These are phyloP conservation scores for Kodamaea kaohsiungensis DNA, from an alignment of 805 yeast species.

Conservation along the genomic window DNA sequence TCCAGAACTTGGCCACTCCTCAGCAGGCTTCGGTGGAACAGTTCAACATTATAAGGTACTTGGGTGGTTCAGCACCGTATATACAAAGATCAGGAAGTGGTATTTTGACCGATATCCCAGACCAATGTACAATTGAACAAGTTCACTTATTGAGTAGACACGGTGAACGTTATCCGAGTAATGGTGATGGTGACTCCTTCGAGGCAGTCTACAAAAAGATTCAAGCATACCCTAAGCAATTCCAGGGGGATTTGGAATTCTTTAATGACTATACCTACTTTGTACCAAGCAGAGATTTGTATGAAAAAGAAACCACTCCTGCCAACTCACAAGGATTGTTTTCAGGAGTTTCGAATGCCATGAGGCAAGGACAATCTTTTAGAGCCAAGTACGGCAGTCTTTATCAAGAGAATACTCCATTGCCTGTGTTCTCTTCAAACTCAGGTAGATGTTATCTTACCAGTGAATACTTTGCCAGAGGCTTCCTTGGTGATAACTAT, in stretches of 20 bases:
- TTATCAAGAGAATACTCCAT: slow-evolving; percentile 29
- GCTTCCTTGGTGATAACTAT: slow-evolving; percentile 53
- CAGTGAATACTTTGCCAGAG: slow-evolving; percentile 56
- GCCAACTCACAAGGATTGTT: slow-evolving; percentile 46
- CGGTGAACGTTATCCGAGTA: slow-evolving; percentile 67
- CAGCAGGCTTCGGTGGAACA: slow-evolving; percentile 28
- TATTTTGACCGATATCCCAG: slow-evolving; percentile 28
- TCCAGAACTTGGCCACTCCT: slow-evolving; percentile 26
- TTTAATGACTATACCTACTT: slow-evolving; percentile 56
- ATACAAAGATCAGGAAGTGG: slow-evolving; percentile 28
- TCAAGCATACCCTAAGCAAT: slow-evolving; percentile 25
- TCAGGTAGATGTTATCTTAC: slow-evolving; percentile 57
- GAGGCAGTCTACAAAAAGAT: slow-evolving; percentile 30
- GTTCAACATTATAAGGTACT: slow-evolving; percentile 24
- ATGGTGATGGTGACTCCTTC: slow-evolving; percentile 25
- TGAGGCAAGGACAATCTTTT: slow-evolving; percentile 49
- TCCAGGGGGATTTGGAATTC: slow-evolving; percentile 54
- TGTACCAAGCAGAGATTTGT: slow-evolving; percentile 34
- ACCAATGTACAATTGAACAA: slow-evolving; percentile 57
- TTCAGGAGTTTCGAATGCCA: slow-evolving; percentile 53
- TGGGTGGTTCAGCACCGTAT: slow-evolving; percentile 30
- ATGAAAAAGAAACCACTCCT: slow-evolving; percentile 53
- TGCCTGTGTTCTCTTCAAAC: slow-evolving; percentile 58
- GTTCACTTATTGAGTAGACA: slow-evolving; percentile 74
- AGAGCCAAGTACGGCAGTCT: slow-evolving; percentile 51